Percentiles rank a stretch among this genome's conserved stretches.
Evolutionary conservation across 2,329 filamentous ascomycete genomes (phyloP).

Genomic region (Trichophyton equinum): DNA sequence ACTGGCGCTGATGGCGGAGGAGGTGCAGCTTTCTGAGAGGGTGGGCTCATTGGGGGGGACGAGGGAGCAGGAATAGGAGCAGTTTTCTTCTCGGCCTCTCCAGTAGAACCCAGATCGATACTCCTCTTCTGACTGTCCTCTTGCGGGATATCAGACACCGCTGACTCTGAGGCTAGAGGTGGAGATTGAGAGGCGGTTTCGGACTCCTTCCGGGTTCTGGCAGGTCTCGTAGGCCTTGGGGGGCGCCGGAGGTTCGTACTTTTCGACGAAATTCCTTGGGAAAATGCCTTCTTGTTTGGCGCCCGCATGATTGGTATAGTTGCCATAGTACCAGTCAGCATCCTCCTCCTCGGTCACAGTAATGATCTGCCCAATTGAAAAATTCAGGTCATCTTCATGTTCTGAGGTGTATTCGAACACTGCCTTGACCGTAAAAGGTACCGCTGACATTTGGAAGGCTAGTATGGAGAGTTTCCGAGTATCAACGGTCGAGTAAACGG

Average conservation of each 20-base stretch:
- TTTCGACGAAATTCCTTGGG: constrained; percentile 93
- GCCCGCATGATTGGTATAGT: constrained; percentile 68
- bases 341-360: constrained; percentile 89
- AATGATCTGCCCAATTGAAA: constrained; percentile 74
- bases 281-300: constrained; percentile 74
- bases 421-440: constrained; percentile 86
- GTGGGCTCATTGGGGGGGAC: constrained; percentile 17
- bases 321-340: constrained; percentile 82
- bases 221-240: constrained; percentile 67
- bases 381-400: constrained; percentile 91
- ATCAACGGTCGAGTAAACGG: neutral
- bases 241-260: constrained; percentile 81
- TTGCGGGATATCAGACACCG: neutral
- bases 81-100: neutral
- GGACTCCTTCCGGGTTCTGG: constrained; percentile 54
- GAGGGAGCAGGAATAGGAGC: neutral
- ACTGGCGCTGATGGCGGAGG: constrained; percentile 26
- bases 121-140: neutral
- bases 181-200: constrained; percentile 27
- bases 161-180: constrained; percentile 20
- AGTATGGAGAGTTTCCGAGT: neutral
- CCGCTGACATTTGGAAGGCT: constrained; percentile 48
- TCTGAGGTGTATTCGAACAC: constrained; percentile 86
- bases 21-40: constrained; percentile 19
- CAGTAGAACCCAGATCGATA: neutral